Evolutionary conservation across 164 flowering plant genomes (phyloP).

Genomic region (Litsea cubeba): DNA sequence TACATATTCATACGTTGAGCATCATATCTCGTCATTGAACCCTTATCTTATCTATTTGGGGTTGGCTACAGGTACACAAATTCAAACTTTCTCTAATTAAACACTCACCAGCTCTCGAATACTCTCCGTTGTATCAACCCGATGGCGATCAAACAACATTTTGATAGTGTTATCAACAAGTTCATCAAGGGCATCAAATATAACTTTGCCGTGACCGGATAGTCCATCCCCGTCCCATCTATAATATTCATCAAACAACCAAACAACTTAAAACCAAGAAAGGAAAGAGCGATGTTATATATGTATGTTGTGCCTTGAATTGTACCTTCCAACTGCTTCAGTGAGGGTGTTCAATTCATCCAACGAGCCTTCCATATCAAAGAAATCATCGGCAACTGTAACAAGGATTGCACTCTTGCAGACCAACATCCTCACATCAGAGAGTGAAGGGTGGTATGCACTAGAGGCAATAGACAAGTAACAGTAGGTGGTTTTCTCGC

Average conservation of each 20-base stretch:
- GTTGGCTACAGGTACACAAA: no score
- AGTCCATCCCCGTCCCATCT: conserved; percentile 9
- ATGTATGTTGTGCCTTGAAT: background rate
- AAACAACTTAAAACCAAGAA: background rate
- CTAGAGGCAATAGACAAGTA: background rate
- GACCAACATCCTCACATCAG: background rate
- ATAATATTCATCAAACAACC: background rate
- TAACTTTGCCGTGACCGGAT: background rate
- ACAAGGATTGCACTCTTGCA: conserved; percentile 5
- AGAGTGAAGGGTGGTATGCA: background rate
- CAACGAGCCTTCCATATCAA: conserved; percentile 5
- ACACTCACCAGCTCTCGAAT: conserved; percentile 1
- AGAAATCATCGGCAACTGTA: conserved; percentile 7
- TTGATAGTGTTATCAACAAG: background rate
- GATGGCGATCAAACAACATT: background rate
- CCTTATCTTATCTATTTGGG: no score
- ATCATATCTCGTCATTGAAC: no score
- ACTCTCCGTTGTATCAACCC: background rate
- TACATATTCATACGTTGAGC: no score
- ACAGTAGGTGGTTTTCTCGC: conserved; percentile 5
- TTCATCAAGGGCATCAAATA: conserved; percentile 6
- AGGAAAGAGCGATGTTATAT: background rate
- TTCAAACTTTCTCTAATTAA: background rate
- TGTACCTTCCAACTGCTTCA: conserved; percentile 1
- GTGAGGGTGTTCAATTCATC: background rate